Conservation (phyloP, 108 stramenopile species). For the Skeletonema marinoi region DNA sequence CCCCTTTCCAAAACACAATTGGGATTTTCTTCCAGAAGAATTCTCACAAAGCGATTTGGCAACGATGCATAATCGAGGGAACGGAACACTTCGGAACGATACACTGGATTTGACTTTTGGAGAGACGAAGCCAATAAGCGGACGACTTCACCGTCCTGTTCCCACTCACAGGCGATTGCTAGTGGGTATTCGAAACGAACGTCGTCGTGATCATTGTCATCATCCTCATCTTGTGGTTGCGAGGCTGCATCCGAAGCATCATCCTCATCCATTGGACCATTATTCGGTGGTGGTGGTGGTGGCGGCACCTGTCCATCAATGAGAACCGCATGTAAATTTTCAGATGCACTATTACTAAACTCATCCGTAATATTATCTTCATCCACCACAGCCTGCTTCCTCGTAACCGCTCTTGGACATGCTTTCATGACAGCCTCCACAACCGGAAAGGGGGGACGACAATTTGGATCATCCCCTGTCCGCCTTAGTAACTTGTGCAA, state of each 20-base stretch:
- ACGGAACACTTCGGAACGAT: slow-evolving; percentile 38
- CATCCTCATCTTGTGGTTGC: background rate
- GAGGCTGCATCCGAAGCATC: background rate
- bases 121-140: slow-evolving; percentile 26
- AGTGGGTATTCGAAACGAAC: slow-evolving; percentile 47
- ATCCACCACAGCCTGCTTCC: slow-evolving; percentile 37
- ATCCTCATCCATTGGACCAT: background rate
- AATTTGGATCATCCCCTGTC: background rate
- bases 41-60: slow-evolving; percentile 23
- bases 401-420: slow-evolving; percentile 56
- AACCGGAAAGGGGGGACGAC: slow-evolving; percentile 63
- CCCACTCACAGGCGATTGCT: slow-evolving; percentile 34
- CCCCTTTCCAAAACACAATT: slow-evolving; percentile 39
- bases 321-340: background rate
- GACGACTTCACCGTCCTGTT: slow-evolving; percentile 15
- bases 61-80: slow-evolving; percentile 33
- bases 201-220: slow-evolving; percentile 15
- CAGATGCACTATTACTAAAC: background rate
- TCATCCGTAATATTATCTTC: slow-evolving; percentile 31
- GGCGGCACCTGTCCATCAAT: background rate
- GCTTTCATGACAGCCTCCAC: slow-evolving; percentile 63
- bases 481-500: slow-evolving; percentile 30
- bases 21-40: slow-evolving; percentile 39
- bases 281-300: background rate
- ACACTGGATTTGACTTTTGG: slow-evolving; percentile 5